phyloP scores from a whole-genome alignment of 2,329 filamentous ascomycete genomes.

The Lomentospora prolificans region DNA sequence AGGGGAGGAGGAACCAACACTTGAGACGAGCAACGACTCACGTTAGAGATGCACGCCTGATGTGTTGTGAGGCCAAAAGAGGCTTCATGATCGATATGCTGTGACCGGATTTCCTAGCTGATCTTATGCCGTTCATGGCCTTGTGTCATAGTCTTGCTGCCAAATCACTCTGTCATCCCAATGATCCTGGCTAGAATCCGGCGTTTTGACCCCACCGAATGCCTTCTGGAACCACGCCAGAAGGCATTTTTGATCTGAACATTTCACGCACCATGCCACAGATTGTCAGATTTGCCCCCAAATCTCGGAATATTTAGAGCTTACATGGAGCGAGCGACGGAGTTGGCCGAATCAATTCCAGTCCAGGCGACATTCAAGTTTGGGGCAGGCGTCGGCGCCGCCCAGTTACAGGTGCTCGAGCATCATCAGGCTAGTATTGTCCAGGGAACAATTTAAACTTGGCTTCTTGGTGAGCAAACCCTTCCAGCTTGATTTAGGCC shows the following conservation, averaged over 20 bases:
- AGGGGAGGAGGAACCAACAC: neutral
- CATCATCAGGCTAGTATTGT: neutral
- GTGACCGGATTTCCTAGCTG: conserved; percentile 8
- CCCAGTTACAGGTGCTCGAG: neutral
- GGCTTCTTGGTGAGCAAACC: neutral
- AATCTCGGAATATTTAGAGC: neutral
- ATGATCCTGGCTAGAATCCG: neutral
- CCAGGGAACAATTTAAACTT: neutral
- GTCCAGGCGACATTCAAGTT: neutral
- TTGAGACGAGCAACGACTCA: conserved; percentile 9
- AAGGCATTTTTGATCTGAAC: conserved; percentile 2
- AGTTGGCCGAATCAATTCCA: conserved; percentile 1
- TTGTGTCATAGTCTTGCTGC: neutral
- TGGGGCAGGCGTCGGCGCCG: neutral
- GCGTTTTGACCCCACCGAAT: neutral
- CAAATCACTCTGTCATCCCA: conserved; percentile 8
- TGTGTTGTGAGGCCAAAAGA: neutral
- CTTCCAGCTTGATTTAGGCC: neutral
- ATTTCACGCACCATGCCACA: neutral
- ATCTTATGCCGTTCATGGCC: conserved; percentile 9
- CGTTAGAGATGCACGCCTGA: conserved; percentile 6
- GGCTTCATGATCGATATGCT: conserved; percentile 6
- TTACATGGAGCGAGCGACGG: neutral
- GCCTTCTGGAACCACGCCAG: neutral
- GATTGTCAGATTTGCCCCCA: conserved; percentile 1